phyloP scores from a whole-genome alignment of 179 eudicot species.

The Dionaea muscipula region DNA sequence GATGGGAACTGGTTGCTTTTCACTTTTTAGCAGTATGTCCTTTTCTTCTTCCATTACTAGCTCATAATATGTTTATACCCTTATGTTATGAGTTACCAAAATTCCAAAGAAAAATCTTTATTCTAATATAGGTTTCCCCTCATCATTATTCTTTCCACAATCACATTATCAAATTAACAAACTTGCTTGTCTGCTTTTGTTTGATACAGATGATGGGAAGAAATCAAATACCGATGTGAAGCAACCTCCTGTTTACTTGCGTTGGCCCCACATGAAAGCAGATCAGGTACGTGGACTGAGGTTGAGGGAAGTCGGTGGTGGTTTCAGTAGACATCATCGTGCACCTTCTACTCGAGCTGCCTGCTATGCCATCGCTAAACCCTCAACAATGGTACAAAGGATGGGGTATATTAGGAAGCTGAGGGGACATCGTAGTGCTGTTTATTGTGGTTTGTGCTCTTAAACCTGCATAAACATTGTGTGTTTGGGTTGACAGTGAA shows the following conservation, averaged over 20 bases:
- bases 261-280: slow-evolving; percentile 84
- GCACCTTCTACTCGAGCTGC: slow-evolving; percentile 83
- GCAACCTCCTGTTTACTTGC: slow-evolving; percentile 49
- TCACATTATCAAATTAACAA: neutral
- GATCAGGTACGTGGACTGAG: slow-evolving; percentile 77
- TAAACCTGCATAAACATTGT: neutral
- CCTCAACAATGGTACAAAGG: slow-evolving; percentile 84
- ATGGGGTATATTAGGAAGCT: slow-evolving; percentile 66
- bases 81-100: neutral
- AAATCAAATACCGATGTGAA: slow-evolving; percentile 20
- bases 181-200: slow-evolving; percentile 9
- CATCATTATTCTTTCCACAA: neutral
- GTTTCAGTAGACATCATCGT: slow-evolving; percentile 81
- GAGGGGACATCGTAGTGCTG: slow-evolving; percentile 87
- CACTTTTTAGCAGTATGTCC: slow-evolving; percentile 56
- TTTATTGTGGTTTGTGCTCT: slow-evolving; percentile 68
- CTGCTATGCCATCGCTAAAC: slow-evolving; percentile 81
- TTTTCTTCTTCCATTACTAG: neutral
- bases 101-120: neutral
- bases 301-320: slow-evolving; percentile 93
- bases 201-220: slow-evolving; percentile 43
- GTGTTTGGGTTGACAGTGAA: neutral
- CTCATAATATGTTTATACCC: neutral
- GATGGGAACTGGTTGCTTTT: slow-evolving; percentile 76
- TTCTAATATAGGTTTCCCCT: neutral